These are phyloP conservation scores for Perkinsus olseni DNA, from an alignment of 169 alveolate genomes.

Conservation along the genomic window DNA sequence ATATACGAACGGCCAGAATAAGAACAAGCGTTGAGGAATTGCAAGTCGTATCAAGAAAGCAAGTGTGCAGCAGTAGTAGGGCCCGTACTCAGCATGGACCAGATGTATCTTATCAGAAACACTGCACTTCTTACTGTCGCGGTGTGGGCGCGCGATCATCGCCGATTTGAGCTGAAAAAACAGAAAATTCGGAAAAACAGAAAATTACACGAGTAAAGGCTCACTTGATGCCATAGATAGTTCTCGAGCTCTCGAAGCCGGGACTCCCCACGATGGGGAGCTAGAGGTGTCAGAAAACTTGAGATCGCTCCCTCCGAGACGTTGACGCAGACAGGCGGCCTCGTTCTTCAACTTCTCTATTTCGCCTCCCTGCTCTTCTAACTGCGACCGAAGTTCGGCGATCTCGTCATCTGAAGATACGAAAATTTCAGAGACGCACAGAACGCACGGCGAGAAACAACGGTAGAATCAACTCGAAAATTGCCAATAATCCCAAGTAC, in stretches of 20 bases:
- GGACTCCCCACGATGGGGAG: background rate
- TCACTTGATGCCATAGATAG: background rate
- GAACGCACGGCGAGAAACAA: too few species aligned
- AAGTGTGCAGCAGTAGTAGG: too few species aligned
- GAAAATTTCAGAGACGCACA: too few species aligned
- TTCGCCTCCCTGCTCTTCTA: background rate
- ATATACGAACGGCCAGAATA: background rate
- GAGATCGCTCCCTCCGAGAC: background rate
- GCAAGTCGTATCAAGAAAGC: background rate
- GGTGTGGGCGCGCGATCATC: background rate
- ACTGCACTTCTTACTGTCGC: background rate
- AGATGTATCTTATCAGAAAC: background rate
- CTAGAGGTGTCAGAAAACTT: background rate
- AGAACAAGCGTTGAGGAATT: background rate
- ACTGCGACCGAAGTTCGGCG: background rate
- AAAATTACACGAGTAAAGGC: background rate
- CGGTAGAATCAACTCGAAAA: too few species aligned
- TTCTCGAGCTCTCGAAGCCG: background rate
- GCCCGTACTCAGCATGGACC: background rate
- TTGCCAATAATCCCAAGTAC: too few species aligned
- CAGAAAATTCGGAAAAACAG: background rate
- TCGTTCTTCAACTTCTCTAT: background rate
- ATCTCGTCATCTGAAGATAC: background rate
- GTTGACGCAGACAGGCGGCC: background rate
- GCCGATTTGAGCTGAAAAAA: background rate